Base-by-base conservation (phyloP, 2,329 filamentous ascomycete genomes). In the Curvularia spicifera region DNA sequence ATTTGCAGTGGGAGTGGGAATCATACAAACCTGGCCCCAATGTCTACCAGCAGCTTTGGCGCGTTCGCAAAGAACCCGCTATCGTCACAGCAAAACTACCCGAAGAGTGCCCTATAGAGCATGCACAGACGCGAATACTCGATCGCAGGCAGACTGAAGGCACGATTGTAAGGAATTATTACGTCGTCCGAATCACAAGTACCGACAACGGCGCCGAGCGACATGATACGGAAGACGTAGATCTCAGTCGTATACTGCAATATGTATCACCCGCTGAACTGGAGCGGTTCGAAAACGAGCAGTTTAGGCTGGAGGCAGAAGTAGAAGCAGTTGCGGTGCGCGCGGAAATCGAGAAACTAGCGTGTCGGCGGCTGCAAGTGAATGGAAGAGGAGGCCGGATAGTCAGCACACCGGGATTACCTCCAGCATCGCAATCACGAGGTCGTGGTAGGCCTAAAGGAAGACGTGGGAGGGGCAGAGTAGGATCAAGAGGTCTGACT, bases 211-310 rank as follows among this genome's bases (percentile, higher is more conserved):
- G 40, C 10, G 61, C 51, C 4, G 44, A 33, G 29, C 28, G 9
- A 10, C 10, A 15, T 40, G 68, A 69, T 18, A 53, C 60, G 2
- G 52, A 63, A 20, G 57, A 71, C 8, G 70, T 76, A 13, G 69
- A 75, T 44, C 39, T 71, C 37, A 68, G 65, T 43, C 59, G 66
- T 20, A 76, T 76, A 29, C 47, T 74, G 35, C 51, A 69, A 6
- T 74, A 69, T 44, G 71, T 75, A 3, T 71, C 68, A 1, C 64
- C 62, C 5, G 53, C 63, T 10, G 72, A 76, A 60, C 60, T 75
- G 6, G 72, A 75, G 40, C 61, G 71, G 8, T 76, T 65, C 39
- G 73, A 76, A 49, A 73, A 74, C 37, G 67, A 66, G 44, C 68
- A 74, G 55, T 74, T 72, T 54, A 59, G 51, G 8, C 57, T 67